Evolutionary conservation across 2,329 filamentous ascomycete species (phyloP).

Genomic region (Thielaviopsis ethacetica): DNA sequence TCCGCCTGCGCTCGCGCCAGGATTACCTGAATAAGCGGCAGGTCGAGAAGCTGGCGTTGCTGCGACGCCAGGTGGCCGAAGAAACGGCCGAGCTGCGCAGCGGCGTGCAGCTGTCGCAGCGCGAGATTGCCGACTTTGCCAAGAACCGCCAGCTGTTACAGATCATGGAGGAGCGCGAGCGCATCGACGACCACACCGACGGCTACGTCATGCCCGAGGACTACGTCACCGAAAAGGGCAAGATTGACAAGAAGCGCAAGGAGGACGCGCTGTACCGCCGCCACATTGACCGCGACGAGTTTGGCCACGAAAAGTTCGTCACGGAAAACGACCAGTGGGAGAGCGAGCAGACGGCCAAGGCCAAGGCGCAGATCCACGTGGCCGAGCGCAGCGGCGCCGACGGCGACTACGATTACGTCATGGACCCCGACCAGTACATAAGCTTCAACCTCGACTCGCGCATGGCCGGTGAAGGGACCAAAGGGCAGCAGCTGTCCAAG

Average conservation of each 20-base stretch:
- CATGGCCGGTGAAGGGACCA: conserved; percentile 49
- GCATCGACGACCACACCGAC: conserved; percentile 81
- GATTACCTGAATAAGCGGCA: conserved; percentile 91
- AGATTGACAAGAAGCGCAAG: conserved; percentile 74
- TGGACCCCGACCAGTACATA: conserved; percentile 79
- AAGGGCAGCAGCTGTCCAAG: conserved; percentile 51
- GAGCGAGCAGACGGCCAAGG: conserved; percentile 70
- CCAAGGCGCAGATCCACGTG: conserved; percentile 67
- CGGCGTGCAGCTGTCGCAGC: conserved; percentile 56
- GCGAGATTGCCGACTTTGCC: conserved; percentile 75
- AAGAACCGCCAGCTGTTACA: conserved; percentile 71
- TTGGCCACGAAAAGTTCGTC: conserved; percentile 74
- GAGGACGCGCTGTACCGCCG: conserved; percentile 79
- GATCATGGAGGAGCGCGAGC: conserved; percentile 67
- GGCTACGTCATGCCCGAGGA: conserved; percentile 90
- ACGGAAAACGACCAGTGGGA: conserved; percentile 97
- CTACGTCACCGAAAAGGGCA: conserved; percentile 86
- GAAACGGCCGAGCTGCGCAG: conserved; percentile 68
- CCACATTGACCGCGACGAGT: conserved; percentile 75
- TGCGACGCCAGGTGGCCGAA: conserved; percentile 79
- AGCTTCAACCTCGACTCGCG: conserved; percentile 65
- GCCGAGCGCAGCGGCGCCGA: conserved; percentile 56
- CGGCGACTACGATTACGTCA: conserved; percentile 71
- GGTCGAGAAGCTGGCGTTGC: conserved; percentile 64
- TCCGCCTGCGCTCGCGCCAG: conserved; percentile 72